Conservation (phyloP, 2,329 filamentous ascomycete genomes). For the Colletotrichum sp. region DNA sequence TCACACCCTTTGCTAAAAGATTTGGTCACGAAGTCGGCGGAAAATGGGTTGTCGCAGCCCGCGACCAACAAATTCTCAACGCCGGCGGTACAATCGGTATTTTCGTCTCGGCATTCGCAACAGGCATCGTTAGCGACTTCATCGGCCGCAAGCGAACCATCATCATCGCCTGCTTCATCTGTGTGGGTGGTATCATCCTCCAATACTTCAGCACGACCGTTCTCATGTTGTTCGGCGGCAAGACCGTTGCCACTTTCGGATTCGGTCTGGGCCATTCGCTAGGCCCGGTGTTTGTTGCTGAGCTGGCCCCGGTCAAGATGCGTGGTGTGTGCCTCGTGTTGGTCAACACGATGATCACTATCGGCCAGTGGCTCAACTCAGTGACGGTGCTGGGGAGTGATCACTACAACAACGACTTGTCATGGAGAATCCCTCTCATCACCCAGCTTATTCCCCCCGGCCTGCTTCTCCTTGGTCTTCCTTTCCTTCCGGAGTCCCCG, state of each 20-base stretch:
- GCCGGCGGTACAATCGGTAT: slow-evolving; percentile 32
- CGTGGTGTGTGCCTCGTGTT: slow-evolving; percentile 32
- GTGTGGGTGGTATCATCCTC: slow-evolving; percentile 26
- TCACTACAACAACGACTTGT: slow-evolving; percentile 24
- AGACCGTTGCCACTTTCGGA: slow-evolving; percentile 31
- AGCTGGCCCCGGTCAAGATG: slow-evolving; percentile 33
- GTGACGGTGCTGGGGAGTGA: slow-evolving; percentile 10
- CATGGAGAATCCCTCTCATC: slow-evolving; percentile 33
- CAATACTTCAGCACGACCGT: slow-evolving; percentile 27
- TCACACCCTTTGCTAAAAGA: slow-evolving; percentile 27
- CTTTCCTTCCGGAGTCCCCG: slow-evolving; percentile 25
- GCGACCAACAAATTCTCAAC: slow-evolving; percentile 33
- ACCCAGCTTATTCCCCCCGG: slow-evolving; percentile 32
- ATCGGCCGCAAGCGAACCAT: slow-evolving; percentile 31
- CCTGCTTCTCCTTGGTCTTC: slow-evolving; percentile 25
- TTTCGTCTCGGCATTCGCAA: slow-evolving; percentile 31
- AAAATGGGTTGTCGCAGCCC: slow-evolving; percentile 25
- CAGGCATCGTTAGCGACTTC: slow-evolving; percentile 29
- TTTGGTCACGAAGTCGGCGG: slow-evolving; percentile 27
- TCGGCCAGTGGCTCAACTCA: slow-evolving; percentile 27
- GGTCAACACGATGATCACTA: slow-evolving; percentile 36
- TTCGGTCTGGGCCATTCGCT: slow-evolving; percentile 35
- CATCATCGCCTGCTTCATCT: slow-evolving; percentile 16
- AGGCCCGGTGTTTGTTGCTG: slow-evolving; percentile 35
- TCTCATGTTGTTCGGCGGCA: slow-evolving; percentile 31